A percentile compares a stretch with the other conserved stretches of the same genome.
Evolutionary conservation across 1,139 yeast genomes (phyloP).

Genomic region (Candida freyschussii): DNA sequence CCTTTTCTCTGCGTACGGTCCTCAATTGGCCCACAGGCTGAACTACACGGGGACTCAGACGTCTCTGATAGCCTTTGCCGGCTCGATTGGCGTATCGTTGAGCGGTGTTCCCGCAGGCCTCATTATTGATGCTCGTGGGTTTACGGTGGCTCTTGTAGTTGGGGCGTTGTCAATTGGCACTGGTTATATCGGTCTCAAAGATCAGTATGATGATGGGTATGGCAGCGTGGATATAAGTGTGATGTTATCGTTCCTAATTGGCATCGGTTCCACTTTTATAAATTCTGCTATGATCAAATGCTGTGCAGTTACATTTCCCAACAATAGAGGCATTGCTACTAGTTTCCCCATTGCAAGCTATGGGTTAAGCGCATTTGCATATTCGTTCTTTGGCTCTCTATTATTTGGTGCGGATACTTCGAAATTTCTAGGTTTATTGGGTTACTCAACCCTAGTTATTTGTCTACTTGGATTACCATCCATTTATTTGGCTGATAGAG

Average conservation of each 20-base stretch:
- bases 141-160: conserved; percentile 37
- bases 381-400: conserved; percentile 43
- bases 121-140: conserved; percentile 47
- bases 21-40: conserved; percentile 48
- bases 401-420: conserved; percentile 50
- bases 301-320: conserved; percentile 53
- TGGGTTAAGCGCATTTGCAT: conserved; percentile 56
- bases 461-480: conserved; percentile 43
- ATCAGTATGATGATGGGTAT: conserved; percentile 37
- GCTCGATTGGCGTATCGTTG: conserved; percentile 49
- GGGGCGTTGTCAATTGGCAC: conserved; percentile 41
- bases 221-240: conserved; percentile 35
- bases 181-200: conserved; percentile 45
- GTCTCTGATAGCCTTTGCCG: conserved; percentile 47
- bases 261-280: conserved; percentile 51
- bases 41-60: conserved; percentile 48
- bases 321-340: conserved; percentile 54
- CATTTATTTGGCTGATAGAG: conserved; percentile 39
- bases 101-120: conserved; percentile 52
- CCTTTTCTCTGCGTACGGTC: conserved; percentile 54
- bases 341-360: conserved; percentile 55
- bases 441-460: conserved; percentile 37
- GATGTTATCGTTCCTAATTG: conserved; percentile 39
- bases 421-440: conserved; percentile 43
- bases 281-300: conserved; percentile 52